Evolutionary conservation across 805 yeast species (phyloP), one percentile per base, ranked within the genome.

Genomic region (Candida awuae): DNA sequence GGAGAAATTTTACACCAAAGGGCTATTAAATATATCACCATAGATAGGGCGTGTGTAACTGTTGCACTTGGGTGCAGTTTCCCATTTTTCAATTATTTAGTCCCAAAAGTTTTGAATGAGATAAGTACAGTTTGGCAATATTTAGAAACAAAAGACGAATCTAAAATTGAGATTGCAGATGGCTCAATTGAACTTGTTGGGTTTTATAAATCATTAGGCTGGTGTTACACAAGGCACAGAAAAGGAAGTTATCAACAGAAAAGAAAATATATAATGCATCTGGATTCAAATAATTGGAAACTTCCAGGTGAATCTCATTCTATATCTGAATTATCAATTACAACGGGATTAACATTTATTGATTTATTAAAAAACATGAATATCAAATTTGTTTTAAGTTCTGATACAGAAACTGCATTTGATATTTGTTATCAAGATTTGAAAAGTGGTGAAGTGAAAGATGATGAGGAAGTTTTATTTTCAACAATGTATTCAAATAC

Each of bases 341-440:
- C 4, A 16, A 20, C 10, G 15, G 14, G 25, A 2, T 29, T 67
- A 42, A 71, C 71, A 45, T 66, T 75, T 8, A 71, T 74, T 30
- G 58, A 70, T 36, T 77, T 72, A 44, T 61, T 76, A 45, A 73
- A 70, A 61, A 70, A 73, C 40, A 73, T 73, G 29, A 79, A 80
- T 3, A 70, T 75, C 12, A 58, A 74, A 44, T 75, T 76, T 54
- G 78, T 73, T 48, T 63, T 75, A n/a, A 69, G 77, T 48, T 61
- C 57, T 42, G 63, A 69, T 41, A 54, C 66, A 10, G 56, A 58
- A 4, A 67, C 25, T 1, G 30, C 35, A 7, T 32, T 37, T 15
- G 16, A 68, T 45, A 55, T 74, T 30, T 52, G 66, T 46, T 55
- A 58, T n/a, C 52, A 73, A n/a, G 56, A 72, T 6, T 50, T 56